Evolutionary conservation across 805 yeast species (phyloP).

Genomic region (Schwanniomyces sp.): DNA sequence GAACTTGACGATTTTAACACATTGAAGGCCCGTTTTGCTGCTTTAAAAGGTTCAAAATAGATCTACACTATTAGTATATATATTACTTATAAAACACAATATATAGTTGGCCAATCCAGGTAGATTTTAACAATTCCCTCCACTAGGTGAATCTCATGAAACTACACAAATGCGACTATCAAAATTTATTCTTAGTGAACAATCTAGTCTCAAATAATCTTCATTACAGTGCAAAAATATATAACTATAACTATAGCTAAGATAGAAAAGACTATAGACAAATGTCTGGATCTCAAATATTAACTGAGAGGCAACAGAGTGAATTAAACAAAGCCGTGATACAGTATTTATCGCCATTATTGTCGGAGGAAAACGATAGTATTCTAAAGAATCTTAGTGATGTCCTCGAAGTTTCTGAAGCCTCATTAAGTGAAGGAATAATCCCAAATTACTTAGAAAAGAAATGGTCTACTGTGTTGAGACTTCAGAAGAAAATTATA

Average conservation of each 20-base stretch:
- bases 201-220: neutral
- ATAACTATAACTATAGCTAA: neutral
- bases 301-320: conserved; percentile 42
- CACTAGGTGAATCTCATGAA: neutral
- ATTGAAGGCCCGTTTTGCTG: conserved; percentile 72
- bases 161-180: neutral
- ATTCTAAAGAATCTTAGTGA: conserved; percentile 8
- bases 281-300: conserved; percentile 13
- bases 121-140: neutral
- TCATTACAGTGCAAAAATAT: neutral
- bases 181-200: neutral
- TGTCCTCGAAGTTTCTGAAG: conserved; percentile 9
- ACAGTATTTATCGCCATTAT: conserved; percentile 46
- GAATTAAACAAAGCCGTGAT: conserved; percentile 50
- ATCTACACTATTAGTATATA: neutral
- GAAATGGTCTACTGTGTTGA: conserved; percentile 84
- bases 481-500: conserved; percentile 71
- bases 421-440: conserved; percentile 22
- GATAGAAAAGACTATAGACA: neutral
- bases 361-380: conserved; percentile 15
- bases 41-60: conserved; percentile 43
- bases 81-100: neutral
- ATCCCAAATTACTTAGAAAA: conserved; percentile 56
- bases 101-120: neutral
- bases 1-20: conserved; percentile 58